Conservation (phyloP, 352 stramenopile species). For the Phytophthora fragariae region DNA sequence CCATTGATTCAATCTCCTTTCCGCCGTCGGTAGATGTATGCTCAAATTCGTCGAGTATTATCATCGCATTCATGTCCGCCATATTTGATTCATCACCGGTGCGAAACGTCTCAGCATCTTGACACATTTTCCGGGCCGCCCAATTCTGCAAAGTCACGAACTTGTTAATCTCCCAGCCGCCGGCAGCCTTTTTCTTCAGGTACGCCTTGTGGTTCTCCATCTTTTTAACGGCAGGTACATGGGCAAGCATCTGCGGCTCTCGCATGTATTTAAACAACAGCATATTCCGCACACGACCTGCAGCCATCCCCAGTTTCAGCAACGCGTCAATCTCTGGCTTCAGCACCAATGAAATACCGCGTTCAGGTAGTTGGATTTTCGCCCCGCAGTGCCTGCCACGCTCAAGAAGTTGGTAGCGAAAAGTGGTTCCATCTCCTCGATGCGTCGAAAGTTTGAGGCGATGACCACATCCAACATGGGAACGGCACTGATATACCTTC, state of each 20-base stretch:
- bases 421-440: background rate
- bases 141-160: background rate
- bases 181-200: background rate
- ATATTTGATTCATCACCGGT: slow-evolving; percentile 5
- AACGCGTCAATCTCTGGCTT: background rate
- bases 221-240: background rate
- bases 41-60: slow-evolving; percentile 14
- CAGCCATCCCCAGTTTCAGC: background rate
- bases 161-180: background rate
- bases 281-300: background rate
- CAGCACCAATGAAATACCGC: background rate
- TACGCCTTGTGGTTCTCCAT: slow-evolving; percentile 1
- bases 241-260: background rate
- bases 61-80: slow-evolving; percentile 4
- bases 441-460: slow-evolving; percentile 2
- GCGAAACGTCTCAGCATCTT: background rate
- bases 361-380: background rate
- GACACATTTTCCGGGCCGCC: slow-evolving; percentile 8
- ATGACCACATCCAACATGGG: background rate
- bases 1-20: background rate
- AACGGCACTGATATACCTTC: slow-evolving; percentile 17
- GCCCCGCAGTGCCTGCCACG: background rate
- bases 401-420: slow-evolving; percentile 12
- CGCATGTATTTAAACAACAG: background rate
- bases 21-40: slow-evolving; percentile 3